Evolutionary conservation across 352 stramenopile species (phyloP), one percentile per base, ranked within the genome.

Genomic region (Globisporangium parvum): DNA sequence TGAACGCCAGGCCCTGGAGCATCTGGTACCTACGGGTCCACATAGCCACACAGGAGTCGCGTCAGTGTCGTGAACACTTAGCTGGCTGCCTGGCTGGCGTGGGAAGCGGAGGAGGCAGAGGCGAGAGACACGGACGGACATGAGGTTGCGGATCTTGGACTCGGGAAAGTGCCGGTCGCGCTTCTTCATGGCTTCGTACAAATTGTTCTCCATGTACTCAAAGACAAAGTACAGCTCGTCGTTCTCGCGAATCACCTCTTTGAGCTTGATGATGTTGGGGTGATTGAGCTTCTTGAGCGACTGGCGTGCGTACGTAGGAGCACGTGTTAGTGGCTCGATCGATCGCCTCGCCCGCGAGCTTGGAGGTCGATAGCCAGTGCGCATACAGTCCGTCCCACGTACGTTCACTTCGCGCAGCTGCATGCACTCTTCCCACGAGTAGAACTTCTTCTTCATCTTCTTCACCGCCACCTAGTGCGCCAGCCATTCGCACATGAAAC

Each of bases 211-310:
- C 96, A 99, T 99, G 76, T 96, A 98, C 76, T 99, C 97, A 65
- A 99, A 99, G 0, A 99, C 95, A 68, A 99, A 99, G 66, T 92
- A 98, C 8, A 99, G 77, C 72, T 96, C 85, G 70, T 98, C 87
- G 58, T 98, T 97, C 69, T 99, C 96, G 20, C 94, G 82, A 48
- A 99, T 98, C 48, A 99, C 96, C 61, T 99, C 96, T 61, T 98
- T 98, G 26, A 99, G 82, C 69, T 98, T 97, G 62, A 99, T 93
- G 50, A 99, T 99, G 76, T 98, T 98, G 26, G 93, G 88, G 67
- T 99, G 96, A 57, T 96, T 97, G 26, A 98, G 69, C 57, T 97
- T 96, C 73, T 97, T 97, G 26, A 98, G 63, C 47, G 77, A 95
- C 86, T 96, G 62, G 39, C 39, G 39, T 45, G 39, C 6, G 39